Conservation (phyloP, 768 basidiomycete genomes). For the Mycena kentingensis region DNA sequence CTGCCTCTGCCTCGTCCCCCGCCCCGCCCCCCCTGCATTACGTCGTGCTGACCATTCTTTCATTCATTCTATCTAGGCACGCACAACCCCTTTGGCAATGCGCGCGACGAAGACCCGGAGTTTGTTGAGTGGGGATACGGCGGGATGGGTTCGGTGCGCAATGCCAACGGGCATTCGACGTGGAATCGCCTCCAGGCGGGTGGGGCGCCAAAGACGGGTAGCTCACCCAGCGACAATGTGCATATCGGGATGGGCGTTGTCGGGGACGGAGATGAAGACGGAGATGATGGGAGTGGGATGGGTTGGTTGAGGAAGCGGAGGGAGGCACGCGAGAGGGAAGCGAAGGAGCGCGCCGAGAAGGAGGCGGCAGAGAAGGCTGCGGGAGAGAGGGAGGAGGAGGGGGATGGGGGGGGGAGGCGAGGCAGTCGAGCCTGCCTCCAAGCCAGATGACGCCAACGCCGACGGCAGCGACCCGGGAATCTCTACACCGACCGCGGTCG, state of each 20-base stretch:
- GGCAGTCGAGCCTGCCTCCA: no score
- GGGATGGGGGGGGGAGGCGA: constrained; percentile 19
- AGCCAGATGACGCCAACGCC: constrained; percentile 8
- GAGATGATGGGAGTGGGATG: constrained; percentile 86
- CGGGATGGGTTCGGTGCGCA: constrained; percentile 70
- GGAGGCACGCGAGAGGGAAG: constrained; percentile 57
- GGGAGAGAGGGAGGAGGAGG: constrained; percentile 13
- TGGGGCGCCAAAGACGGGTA: constrained; percentile 11
- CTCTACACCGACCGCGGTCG: constrained; percentile 1
- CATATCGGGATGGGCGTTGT: constrained; percentile 30
- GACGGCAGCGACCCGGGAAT: constrained; percentile 1
- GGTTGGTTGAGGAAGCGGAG: constrained; percentile 73
- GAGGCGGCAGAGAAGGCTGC: constrained; percentile 36
- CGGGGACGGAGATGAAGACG: constrained; percentile 44
- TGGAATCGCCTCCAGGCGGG: constrained; percentile 37
- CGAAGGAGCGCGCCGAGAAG: constrained; percentile 44
- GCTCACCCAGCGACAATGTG: constrained; percentile 20
- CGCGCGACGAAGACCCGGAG: constrained; percentile 69
- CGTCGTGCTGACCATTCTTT: neutral
- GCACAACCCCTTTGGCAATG: constrained; percentile 66
- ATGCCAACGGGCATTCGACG: constrained; percentile 37
- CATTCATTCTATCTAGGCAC: constrained; percentile 5
- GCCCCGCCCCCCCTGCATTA: neutral
- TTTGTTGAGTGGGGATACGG: constrained; percentile 95
- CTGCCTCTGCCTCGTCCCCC: neutral